Base-by-base conservation (phyloP, 345 rosid genomes). In the Populus simonii region DNA sequence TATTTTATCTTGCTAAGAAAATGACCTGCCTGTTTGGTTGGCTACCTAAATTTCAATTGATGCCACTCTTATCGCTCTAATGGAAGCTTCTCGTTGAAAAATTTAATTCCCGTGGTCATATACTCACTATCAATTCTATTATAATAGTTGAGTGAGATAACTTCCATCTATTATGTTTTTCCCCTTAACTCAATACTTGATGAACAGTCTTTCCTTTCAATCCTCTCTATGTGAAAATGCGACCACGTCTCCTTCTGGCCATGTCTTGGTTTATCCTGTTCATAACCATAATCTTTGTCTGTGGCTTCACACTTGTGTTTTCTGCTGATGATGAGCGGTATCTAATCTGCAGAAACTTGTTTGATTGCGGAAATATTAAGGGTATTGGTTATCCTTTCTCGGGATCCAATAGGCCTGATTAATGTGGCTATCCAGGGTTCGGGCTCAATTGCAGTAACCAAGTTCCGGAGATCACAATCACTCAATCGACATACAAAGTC, bases 351-450 rank as follows among this genome's bases (percentile, higher is more conserved):
- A 75, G 74, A 49, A 43, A 17, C 8, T 35, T 29, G 8, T 80
- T 35, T 70, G 53, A 73, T 29, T 86, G 89, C 41, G 80, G 88
- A 36, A 62, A 43, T 76, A 66, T 80, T 65, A 35, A 7, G 23
- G 27, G 9, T 43, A 18, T 82, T 23, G 25, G 63, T 36, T 88
- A 79, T 59, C 89, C 89, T 11, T 88, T 88, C 79, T 85, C 81
- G 86, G 87, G 83, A 25, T 36, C 20, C 12, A 41, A 57, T 68
- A 76, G 66, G 39, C 45, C 77, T 29, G 43, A 15, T 9, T 71
- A 74, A 45, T 86, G 88, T 5, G 88, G 91, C 3, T 62, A 7
- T 8, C 75, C 85, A 15, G 71, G 72, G 1, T 85, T 83, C 17
- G 12, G 71, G 43, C 72, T 86, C 69, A 35, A 65, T 49, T 83